Base-by-base conservation (phyloP, 2,329 filamentous ascomycete genomes). In the Teratosphaeria gauchensis region DNA sequence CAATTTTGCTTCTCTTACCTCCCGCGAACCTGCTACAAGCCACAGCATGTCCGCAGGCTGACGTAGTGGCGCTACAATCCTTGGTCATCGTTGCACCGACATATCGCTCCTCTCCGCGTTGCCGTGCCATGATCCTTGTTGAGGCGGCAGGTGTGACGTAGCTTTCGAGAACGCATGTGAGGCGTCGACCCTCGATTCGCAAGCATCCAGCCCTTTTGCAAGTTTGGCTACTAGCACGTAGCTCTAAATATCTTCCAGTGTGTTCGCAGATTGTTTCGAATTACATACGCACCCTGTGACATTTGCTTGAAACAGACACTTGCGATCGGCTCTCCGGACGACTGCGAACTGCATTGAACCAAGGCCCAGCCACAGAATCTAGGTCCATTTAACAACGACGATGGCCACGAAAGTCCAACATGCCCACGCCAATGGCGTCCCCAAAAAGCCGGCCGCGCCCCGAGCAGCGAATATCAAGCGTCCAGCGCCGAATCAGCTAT, bases 361-460 rank as follows among this genome's bases (percentile, higher is more conserved):
- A 11, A 52, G 12, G 3, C 3, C 11, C 11, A 14, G 51, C 24
- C 35, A 42, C 35, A 32, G 8, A 54, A 16, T 16, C 19, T 8
- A 28, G 11, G 19, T 28, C 52, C 52, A 6, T 12, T n/a, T 24
- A 5, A 51, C 1, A 19, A 21, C 16, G 19, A 28, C n/a, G 16
- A 57, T 51, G 53, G 51, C 59, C 38, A 54, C 54, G 42, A 61
- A 57, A 57, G 48, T 48, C 30, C 38, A 58, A 55, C 24, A n/a
- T 19, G 51, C 57, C 11, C 60, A 57, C 54, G 38, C 60, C 51
- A 71, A 69, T 56, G 67, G 68, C 58, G 61, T 64, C 28, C 57
- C 66, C 30, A 65, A 64, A 55, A 66, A 63, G 56, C 63, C 62
- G 16, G 53, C 63, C 16, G 65, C 67, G 52, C 61, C 57, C 24